Evolutionary conservation across 352 stramenopile species (phyloP).

Genomic region (Pythium insidiosum): DNA sequence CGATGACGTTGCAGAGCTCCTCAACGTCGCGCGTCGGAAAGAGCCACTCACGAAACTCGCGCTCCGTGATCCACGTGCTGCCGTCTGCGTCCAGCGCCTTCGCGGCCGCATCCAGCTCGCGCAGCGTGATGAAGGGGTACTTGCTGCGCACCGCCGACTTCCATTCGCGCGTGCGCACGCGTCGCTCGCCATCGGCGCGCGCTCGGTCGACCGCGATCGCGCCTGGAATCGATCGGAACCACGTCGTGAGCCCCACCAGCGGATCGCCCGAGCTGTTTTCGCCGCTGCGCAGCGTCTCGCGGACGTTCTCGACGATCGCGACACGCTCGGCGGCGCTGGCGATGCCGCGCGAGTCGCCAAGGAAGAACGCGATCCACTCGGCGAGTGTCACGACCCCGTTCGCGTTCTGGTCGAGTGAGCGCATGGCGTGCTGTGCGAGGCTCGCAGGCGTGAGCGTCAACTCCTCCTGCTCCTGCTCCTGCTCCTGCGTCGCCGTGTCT

Average conservation of each 20-base stretch:
- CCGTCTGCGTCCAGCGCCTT: conserved; percentile 40
- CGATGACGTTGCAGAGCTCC: conserved; percentile 36
- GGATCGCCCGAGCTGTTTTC: no score
- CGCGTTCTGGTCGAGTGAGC: no score
- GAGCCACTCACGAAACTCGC: conserved; percentile 38
- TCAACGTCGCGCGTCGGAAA: conserved; percentile 54
- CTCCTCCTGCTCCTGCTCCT: no score
- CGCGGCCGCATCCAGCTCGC: conserved; percentile 25
- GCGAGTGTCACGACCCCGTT: conserved; percentile 48
- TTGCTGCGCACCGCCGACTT: conserved; percentile 33
- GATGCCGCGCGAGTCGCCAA: not conserved
- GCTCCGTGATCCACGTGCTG: conserved; percentile 64
- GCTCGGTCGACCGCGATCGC: conserved; percentile 33
- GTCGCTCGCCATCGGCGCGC: conserved; percentile 38
- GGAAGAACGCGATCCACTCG: conserved; percentile 39
- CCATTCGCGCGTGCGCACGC: conserved; percentile 37
- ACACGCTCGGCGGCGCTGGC: not conserved
- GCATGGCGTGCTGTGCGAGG: conserved; percentile 23
- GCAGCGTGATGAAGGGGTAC: conserved; percentile 9
- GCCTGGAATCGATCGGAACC: conserved; percentile 42
- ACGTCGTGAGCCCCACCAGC: conserved; percentile 21
- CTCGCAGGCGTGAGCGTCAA: not conserved
- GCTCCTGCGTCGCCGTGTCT: no score
- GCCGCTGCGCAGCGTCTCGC: conserved; percentile 11
- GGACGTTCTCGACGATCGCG: conserved; percentile 19